Base-by-base conservation (phyloP, 2,329 filamentous ascomycete genomes). In the Ophiostoma novo-ulmi region DNA sequence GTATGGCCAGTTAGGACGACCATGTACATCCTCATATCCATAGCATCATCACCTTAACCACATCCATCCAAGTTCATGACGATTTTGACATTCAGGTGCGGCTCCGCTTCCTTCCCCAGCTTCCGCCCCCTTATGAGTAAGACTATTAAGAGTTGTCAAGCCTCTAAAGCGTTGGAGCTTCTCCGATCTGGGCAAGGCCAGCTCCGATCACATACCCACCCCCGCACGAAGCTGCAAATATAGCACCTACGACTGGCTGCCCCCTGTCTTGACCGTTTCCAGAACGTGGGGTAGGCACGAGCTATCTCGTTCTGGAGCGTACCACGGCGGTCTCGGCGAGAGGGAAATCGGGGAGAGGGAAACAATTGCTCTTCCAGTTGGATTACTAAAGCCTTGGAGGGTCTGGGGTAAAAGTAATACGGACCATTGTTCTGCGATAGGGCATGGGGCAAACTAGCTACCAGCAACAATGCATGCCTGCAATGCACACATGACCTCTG, bases 401-500 rank as follows among this genome's bases (percentile, higher is more conserved):
- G 20, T 55, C 52, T 58, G 52, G 52, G 52, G 52, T 58, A 58
- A 5, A 17, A 2, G 44, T 13, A 39, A 17, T 5, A 17, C 58
- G 58, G 58, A 36, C 3, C 13, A 63, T 63, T 63, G 58, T 63
- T 36, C 26, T 63, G 58, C 58, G 58, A 63, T 26, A 63, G 22
- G 44, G 44, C 10, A 58, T 58, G 52, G 52, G 52, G 52, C 26
- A 58, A 4, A 31, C 22, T 5, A 17, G n/a, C 52, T 10, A 48
- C 6, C 52, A 10, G 6, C 58, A 63, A 22, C 58, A 61, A 22
- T 4, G 8, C 55, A 63, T 8, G 11, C n/a, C 52, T 58, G 26
- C 44, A 35, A 55, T 35, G 58, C 58, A 63, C 58, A 63, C 26
- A 63, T 63, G 26, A 63, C 35, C 22, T 35, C 58, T 63, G 58